Evolutionary conservation across 2,329 filamentous ascomycete species (phyloP), one percentile per base, ranked within the genome.

Genomic region (Macroventuria anomochaeta): DNA sequence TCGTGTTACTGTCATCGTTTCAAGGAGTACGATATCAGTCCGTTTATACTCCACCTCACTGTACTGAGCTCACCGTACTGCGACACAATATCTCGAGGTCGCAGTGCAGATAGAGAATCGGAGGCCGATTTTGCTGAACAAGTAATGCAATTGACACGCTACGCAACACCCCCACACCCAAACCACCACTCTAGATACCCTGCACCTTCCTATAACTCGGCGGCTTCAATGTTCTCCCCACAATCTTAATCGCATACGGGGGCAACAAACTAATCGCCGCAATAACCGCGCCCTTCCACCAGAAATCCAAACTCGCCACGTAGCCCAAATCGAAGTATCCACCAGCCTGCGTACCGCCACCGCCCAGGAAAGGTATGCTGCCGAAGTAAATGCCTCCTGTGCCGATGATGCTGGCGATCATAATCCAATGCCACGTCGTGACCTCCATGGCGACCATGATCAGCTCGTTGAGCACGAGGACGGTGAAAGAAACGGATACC

Each of bases 401-500:
- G 12, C 91, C 93, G 5, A 96, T 69, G 56, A 97, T 89, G 62
- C 84, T 88, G 44, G 90, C 78, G 48, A 96, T 88, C 93, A 97
- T 97, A 58, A 93, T 82, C 32, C 89, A 89, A 75, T 97, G 95
- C 95, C 95, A 99, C 0, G 95, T 99, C 3, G 91, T 96, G 65
- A 99, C 90, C 72, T 96, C 90, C 54, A 96, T 91, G 3, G 93
- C 93, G 2, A 97, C 95, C 96, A 99, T 99, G 65, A 96, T 84
- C 55, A 99, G 83, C 73, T 99, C 95, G 74, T 97, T 99, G 57
- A 97, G 79, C 5, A 99, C 87, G 2, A 99, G 84, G 0, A 92
- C 91, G 0, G 93, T 96, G 72, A 96, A 99, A 53, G 88, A 92
- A 38, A 99, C 90, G 20, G 90, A 86, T 48, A 97, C 90, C 88